Conservation (phyloP, 164 flowering plant species). For the Santalum album region DNA sequence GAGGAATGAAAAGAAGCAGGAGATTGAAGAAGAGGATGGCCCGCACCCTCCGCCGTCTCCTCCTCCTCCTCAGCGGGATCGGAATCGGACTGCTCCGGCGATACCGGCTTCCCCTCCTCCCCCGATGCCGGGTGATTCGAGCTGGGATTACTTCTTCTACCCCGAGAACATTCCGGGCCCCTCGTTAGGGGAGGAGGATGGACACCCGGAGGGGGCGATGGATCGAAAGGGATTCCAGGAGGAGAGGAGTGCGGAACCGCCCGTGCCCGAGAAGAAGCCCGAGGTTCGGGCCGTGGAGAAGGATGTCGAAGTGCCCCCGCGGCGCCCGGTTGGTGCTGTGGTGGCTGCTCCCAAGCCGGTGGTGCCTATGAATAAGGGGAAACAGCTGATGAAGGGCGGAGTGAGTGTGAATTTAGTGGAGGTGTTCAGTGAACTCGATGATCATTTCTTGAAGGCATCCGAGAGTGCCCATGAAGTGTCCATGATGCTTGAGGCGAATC, state of each 20-base stretch:
- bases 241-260: slow-evolving; percentile 6
- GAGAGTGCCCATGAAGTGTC: slow-evolving; percentile 64
- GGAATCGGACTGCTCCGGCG: slow-evolving; percentile 12
- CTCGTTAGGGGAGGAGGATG: slow-evolving; percentile 29
- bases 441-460: slow-evolving; percentile 54
- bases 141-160: slow-evolving; percentile 35
- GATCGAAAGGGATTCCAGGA: slow-evolving; percentile 7
- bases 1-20: slow-evolving; percentile 12
- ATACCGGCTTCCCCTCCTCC: slow-evolving; percentile 16
- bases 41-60: slow-evolving; percentile 14
- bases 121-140: neutral
- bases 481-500: slow-evolving; percentile 58
- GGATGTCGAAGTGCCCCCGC: slow-evolving; percentile 5
- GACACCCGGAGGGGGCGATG: slow-evolving; percentile 6
- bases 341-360: neutral
- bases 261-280: neutral
- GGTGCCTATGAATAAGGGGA: neutral
- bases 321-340: neutral
- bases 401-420: slow-evolving; percentile 22
- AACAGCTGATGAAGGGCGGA: slow-evolving; percentile 3
- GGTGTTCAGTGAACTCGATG: slow-evolving; percentile 46
- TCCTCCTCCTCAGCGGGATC: slow-evolving; percentile 5
- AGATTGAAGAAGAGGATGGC: slow-evolving; percentile 11
- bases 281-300: slow-evolving; percentile 10
- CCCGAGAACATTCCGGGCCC: slow-evolving; percentile 37